These are phyloP conservation scores for Ceriops tagal DNA, from an alignment of 345 rosid species.

Conservation along the genomic window DNA sequence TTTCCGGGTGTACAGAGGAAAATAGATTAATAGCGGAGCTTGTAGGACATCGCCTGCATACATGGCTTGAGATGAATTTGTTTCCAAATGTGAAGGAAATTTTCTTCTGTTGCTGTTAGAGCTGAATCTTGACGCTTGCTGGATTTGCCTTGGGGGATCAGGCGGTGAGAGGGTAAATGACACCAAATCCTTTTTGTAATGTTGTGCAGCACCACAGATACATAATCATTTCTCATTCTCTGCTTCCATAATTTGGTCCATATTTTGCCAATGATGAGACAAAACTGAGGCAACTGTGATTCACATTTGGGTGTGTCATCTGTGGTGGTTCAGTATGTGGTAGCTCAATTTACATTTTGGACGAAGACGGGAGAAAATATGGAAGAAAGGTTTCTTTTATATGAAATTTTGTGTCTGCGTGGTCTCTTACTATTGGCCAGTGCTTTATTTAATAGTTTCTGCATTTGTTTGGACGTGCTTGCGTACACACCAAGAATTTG, in stretches of 20 bases:
- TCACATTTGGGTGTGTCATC: constrained; percentile 16
- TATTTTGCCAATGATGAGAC: constrained; percentile 12
- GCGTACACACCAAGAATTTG: too few relatives aligned
- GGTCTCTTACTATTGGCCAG: too few relatives aligned
- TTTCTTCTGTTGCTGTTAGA: constrained; percentile 11
- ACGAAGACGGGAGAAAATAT: too few relatives aligned
- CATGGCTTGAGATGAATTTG: constrained; percentile 8
- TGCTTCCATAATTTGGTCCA: not conserved
- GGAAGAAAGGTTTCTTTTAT: too few relatives aligned
- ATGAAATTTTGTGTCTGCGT: too few relatives aligned
- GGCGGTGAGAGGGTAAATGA: not conserved
- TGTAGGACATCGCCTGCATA: constrained; percentile 16
- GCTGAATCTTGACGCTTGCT: constrained; percentile 5
- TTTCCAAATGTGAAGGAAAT: constrained; percentile 20
- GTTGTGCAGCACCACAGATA: constrained; percentile 14
- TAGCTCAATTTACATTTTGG: not conserved
- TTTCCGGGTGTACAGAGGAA: constrained; percentile 6
- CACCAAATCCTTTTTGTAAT: constrained; percentile 15
- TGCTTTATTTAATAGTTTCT: too few relatives aligned
- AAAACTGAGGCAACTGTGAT: constrained; percentile 26
- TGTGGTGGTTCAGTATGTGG: constrained; percentile 9
- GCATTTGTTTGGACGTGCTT: too few relatives aligned
- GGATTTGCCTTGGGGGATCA: constrained; percentile 7
- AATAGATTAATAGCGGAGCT: constrained; percentile 25
- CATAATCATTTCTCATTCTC: not conserved